phyloP scores from a whole-genome alignment of 768 basidiomycete genomes.

The Aureoboletus auriporus region DNA sequence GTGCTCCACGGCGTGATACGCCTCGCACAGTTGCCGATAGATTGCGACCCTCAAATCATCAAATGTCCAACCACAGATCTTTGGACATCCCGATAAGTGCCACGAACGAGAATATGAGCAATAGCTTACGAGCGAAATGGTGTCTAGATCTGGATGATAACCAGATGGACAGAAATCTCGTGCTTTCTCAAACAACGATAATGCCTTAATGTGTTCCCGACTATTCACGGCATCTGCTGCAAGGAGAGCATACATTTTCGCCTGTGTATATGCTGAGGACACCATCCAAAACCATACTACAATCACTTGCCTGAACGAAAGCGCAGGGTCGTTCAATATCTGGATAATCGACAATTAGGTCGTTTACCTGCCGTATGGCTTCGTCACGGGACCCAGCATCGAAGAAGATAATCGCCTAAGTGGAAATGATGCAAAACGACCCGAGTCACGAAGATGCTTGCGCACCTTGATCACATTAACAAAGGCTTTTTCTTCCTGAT shows the following conservation, averaged over 20 bases:
- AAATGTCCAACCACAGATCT: constrained; percentile 19
- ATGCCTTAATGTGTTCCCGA: background rate
- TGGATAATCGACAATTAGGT: constrained; percentile 1
- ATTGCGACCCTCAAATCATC: constrained; percentile 8
- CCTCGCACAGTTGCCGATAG: constrained; percentile 9
- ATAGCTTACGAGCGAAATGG: constrained; percentile 14
- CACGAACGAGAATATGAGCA: background rate
- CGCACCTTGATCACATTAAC: constrained; percentile 12
- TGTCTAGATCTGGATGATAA: constrained; percentile 3
- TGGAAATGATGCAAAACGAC: background rate
- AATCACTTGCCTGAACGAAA: constrained; percentile 12
- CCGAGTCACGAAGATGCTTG: background rate
- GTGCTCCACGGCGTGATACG: background rate
- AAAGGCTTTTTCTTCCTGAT: constrained; percentile 3
- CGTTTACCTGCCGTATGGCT: background rate
- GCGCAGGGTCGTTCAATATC: background rate
- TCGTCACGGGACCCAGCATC: background rate
- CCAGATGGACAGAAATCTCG: constrained; percentile 11
- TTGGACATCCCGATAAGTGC: background rate
- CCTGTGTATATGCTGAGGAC: constrained; percentile 1
- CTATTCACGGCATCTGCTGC: constrained; percentile 6
- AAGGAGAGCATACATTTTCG: constrained; percentile 12
- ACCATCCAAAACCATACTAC: background rate
- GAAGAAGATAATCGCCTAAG: constrained; percentile 12
- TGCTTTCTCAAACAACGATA: constrained; percentile 2